These are phyloP conservation scores for Linnemannia elongata DNA, from an alignment of 192 early-diverging fungal species.

Conservation along the genomic window DNA sequence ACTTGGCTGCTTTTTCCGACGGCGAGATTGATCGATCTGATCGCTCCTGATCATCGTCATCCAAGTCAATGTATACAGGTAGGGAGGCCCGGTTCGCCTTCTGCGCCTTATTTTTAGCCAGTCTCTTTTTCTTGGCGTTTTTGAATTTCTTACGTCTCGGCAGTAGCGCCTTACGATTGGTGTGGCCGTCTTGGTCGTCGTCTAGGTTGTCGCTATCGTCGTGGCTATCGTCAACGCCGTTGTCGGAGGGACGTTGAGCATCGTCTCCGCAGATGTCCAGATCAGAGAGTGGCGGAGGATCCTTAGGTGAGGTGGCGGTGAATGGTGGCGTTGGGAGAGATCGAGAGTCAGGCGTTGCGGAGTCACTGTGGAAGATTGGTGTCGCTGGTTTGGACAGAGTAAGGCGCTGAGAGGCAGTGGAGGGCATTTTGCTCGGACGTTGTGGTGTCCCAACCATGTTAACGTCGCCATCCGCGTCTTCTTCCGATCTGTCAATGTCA, in stretches of 20 bases:
- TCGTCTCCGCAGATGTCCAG: not conserved
- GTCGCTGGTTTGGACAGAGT: not conserved
- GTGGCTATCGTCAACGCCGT: not conserved
- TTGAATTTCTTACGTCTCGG: not conserved
- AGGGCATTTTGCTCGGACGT: not conserved
- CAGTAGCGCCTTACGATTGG: not conserved
- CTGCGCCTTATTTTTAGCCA: not conserved
- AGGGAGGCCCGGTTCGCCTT: not conserved
- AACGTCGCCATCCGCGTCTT: not conserved
- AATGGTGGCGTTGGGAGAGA: conserved; percentile 12
- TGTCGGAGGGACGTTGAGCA: not conserved
- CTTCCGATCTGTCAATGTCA: not conserved
- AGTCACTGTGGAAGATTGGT: not conserved
- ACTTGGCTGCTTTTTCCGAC: not conserved
- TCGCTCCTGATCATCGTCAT: not conserved
- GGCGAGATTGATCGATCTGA: not conserved
- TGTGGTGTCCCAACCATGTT: not conserved
- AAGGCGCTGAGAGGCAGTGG: not conserved
- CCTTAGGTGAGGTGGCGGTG: not conserved
- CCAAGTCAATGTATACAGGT: not conserved
- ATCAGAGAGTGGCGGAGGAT: not conserved
- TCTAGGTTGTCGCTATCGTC: not conserved
- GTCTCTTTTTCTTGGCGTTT: not conserved
- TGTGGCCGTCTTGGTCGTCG: not conserved
- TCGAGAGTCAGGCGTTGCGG: not conserved